phyloP scores from a whole-genome alignment of 345 rosid species.

The Syzygium grande region DNA sequence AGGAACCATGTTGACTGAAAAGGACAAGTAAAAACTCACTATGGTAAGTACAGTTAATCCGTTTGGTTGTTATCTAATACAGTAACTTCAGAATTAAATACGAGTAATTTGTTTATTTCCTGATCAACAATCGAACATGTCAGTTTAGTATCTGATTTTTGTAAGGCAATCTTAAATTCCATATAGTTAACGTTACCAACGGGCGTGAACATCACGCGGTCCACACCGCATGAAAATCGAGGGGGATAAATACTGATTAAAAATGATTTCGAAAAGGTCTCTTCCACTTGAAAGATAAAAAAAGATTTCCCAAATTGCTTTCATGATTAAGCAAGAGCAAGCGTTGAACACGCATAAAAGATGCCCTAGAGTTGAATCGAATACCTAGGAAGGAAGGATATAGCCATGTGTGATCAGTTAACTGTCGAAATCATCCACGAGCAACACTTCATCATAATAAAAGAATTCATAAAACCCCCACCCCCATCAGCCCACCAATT shows the following conservation, averaged over 20 bases:
- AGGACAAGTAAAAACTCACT: not conserved
- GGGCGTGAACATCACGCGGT: not conserved
- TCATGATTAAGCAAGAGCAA: not conserved
- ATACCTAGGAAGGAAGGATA: too few relatives aligned
- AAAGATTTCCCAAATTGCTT: not conserved
- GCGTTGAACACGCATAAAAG: not conserved
- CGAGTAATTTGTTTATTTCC: not conserved
- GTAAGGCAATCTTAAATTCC: not conserved
- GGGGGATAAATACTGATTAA: not conserved
- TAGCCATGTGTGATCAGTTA: too few relatives aligned
- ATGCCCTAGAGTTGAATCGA: not conserved
- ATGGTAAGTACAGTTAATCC: not conserved
- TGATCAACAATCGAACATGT: not conserved
- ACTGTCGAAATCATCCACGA: not conserved
- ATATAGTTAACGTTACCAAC: not conserved
- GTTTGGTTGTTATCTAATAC: not conserved
- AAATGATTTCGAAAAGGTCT: not conserved
- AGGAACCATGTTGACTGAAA: not conserved
- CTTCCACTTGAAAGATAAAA: not conserved
- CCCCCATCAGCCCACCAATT: not conserved
- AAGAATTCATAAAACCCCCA: not conserved
- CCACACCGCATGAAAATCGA: not conserved
- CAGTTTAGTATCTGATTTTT: not conserved
- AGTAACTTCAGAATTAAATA: not conserved
- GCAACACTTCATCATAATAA: not conserved